Evolutionary conservation across 2,329 filamentous ascomycete genomes (phyloP).

Genomic region (Cladophialophora psammophila): DNA sequence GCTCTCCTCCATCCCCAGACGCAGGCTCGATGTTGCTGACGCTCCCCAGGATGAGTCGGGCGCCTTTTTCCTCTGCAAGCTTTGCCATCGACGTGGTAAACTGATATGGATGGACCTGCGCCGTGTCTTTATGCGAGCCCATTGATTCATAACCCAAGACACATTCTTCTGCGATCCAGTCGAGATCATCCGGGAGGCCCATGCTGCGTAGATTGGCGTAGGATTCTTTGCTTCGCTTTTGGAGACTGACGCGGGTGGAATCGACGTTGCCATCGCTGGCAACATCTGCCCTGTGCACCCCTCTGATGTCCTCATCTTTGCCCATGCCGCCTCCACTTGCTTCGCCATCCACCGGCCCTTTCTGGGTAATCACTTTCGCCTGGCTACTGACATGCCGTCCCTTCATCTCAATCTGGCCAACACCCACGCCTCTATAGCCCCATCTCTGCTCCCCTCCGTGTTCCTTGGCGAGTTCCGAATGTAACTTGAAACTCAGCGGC

Average conservation of each 20-base stretch:
- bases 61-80: conserved; percentile 74
- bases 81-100: conserved; percentile 87
- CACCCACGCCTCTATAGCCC: conserved; percentile 84
- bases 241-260: conserved; percentile 50
- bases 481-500: conserved; percentile 82
- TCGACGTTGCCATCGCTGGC: conserved; percentile 45
- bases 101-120: conserved; percentile 90
- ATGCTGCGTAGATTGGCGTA: conserved; percentile 61
- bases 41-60: conserved; percentile 68
- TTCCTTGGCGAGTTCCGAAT: conserved; percentile 82
- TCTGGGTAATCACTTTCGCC: conserved; percentile 39
- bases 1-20: conserved; percentile 39
- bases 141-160: conserved; percentile 79
- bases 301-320: conserved; percentile 43
- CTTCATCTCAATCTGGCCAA: conserved; percentile 68
- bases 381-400: conserved; percentile 46
- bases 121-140: conserved; percentile 80
- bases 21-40: conserved; percentile 67
- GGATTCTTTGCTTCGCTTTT: conserved; percentile 63
- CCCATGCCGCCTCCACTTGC: conserved; percentile 28
- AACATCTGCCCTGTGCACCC: conserved; percentile 31
- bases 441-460: conserved; percentile 79
- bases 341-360: conserved; percentile 6
- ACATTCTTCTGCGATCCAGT: conserved; percentile 78
- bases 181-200: conserved; percentile 75